phyloP scores from a whole-genome alignment of 2,329 filamentous ascomycete genomes.

The Rhynchosporium agropyri region DNA sequence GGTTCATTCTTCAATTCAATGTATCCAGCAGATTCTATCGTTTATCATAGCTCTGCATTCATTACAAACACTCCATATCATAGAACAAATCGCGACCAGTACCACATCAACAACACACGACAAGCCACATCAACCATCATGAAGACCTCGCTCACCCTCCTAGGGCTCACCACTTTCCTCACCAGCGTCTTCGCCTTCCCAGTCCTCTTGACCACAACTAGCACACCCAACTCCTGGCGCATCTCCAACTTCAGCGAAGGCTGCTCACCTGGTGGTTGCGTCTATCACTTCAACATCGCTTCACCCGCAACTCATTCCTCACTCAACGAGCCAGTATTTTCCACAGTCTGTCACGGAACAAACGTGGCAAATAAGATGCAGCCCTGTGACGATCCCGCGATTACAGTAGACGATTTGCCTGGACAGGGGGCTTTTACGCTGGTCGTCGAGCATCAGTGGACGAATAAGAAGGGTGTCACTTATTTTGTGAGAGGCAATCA shows the following conservation, averaged over 20 bases:
- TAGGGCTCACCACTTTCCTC: neutral
- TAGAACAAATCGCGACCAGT: too few species aligned
- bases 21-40: too few species aligned
- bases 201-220: neutral
- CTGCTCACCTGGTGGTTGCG: conserved; percentile 8
- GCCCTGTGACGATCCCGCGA: neutral
- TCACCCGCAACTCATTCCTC: conserved; percentile 5
- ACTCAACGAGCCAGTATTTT: conserved; percentile 5
- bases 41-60: too few species aligned
- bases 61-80: too few species aligned
- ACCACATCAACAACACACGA: too few species aligned
- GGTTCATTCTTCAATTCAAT: too few species aligned
- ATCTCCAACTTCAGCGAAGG: conserved; percentile 9
- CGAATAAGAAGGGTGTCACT: neutral
- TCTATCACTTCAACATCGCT: conserved; percentile 1
- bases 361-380: neutral
- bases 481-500: conserved; percentile 4
- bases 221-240: neutral
- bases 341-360: neutral
- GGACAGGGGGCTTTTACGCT: neutral
- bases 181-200: neutral
- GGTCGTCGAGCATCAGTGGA: conserved; percentile 6
- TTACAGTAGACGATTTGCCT: neutral
- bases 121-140: neutral
- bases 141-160: neutral